Evolutionary conservation across 2,329 filamentous ascomycete genomes (phyloP).

Genomic region (Exophiala sp.): DNA sequence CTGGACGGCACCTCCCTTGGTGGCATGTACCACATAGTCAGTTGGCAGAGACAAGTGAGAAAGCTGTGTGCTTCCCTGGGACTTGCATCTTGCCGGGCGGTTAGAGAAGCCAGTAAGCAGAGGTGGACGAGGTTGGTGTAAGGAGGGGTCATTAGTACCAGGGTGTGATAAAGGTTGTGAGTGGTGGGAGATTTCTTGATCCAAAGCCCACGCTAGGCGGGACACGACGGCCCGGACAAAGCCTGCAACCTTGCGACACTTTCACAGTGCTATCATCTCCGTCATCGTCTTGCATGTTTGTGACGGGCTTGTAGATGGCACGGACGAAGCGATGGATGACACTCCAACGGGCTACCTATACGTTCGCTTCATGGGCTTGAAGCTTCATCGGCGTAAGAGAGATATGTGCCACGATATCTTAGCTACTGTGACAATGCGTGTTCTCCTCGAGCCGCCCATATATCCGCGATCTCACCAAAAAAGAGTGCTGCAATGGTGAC

Average conservation of each 20-base stretch:
- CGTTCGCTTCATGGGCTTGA: too few relatives aligned
- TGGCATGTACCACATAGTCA: neutral
- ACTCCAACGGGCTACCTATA: too few relatives aligned
- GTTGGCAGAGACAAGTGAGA: too few relatives aligned
- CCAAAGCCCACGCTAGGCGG: slow-evolving; percentile 3
- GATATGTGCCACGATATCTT: neutral
- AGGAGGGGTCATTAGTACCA: slow-evolving; percentile 13
- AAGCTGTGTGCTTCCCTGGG: slow-evolving; percentile 1
- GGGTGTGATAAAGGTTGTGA: slow-evolving; percentile 20
- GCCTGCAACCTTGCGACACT: neutral
- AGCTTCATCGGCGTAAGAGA: neutral
- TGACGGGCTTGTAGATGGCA: neutral
- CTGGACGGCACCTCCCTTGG: neutral
- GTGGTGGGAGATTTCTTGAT: slow-evolving; percentile 7
- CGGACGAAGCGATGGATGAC: too few relatives aligned
- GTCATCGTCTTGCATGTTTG: slow-evolving; percentile 1
- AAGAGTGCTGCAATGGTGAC: neutral
- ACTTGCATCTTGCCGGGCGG: slow-evolving; percentile 21
- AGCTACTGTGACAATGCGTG: neutral
- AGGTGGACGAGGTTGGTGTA: slow-evolving; percentile 9
- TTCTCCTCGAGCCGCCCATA: neutral
- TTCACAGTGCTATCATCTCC: slow-evolving; percentile 1
- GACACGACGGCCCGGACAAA: too few relatives aligned
- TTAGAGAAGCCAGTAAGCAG: slow-evolving; percentile 23
- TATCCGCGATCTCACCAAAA: neutral